Percentiles rank a stretch among this genome's conserved stretches.
These are phyloP conservation scores for Cladosporium sp. DNA, from an alignment of 2,329 filamentous ascomycete species.

Conservation along the genomic window DNA sequence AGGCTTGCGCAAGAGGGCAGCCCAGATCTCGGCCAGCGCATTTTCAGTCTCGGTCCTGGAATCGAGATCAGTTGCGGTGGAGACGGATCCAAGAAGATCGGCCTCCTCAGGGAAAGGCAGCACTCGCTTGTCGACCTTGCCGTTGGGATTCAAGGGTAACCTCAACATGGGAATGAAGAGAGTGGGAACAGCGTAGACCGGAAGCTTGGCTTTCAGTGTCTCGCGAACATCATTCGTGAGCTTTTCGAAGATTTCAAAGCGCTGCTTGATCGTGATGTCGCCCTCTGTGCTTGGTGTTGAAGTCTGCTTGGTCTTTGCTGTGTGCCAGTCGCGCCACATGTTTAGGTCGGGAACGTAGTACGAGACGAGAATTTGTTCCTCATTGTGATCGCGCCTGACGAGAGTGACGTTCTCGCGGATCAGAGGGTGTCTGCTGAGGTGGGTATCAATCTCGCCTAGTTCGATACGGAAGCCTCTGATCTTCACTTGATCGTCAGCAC, in stretches of 20 bases:
- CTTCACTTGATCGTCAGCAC: constrained; percentile 89
- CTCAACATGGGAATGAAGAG: constrained; percentile 71
- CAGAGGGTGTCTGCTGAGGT: constrained; percentile 71
- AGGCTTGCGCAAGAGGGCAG: constrained; percentile 63
- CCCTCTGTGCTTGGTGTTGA: constrained; percentile 15
- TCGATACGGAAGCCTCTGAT: constrained; percentile 96
- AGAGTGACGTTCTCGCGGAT: constrained; percentile 85
- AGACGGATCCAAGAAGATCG: constrained; percentile 60
- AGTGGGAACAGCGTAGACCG: constrained; percentile 73
- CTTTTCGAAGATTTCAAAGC: constrained; percentile 54
- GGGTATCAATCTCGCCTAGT: constrained; percentile 85
- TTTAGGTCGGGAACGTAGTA: constrained; percentile 83
- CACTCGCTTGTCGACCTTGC: constrained; percentile 77
- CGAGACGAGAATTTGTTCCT: constrained; percentile 83
- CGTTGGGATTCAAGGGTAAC: constrained; percentile 80
- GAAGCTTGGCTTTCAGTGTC: constrained; percentile 69
- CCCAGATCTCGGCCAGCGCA: constrained; percentile 71
- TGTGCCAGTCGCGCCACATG: constrained; percentile 70
- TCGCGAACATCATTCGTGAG: constrained; percentile 63
- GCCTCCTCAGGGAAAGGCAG: constrained; percentile 78
- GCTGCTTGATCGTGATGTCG: constrained; percentile 20
- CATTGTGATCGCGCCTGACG: constrained; percentile 77
- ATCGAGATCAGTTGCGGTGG: constrained; percentile 45
- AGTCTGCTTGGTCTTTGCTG: constrained; percentile 39
- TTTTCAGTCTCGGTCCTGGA: constrained; percentile 61